A percentile compares a stretch with the other conserved stretches of the same genome.
These are phyloP conservation scores for Fomitopsis schrenkii DNA, from an alignment of 1,284 basidiomycete genomes.

Conservation along the genomic window DNA sequence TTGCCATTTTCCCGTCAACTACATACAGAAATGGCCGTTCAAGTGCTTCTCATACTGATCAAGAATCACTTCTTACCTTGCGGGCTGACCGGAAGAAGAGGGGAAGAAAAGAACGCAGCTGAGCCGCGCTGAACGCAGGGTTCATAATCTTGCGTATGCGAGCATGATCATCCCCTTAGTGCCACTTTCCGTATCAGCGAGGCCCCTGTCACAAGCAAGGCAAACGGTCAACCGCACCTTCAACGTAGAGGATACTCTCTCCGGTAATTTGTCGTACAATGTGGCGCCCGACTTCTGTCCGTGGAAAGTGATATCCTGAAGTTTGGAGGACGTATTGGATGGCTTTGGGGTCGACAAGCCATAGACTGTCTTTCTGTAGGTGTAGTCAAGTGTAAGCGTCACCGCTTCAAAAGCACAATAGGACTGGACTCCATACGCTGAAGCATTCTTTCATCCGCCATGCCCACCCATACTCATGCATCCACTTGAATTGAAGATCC, in stretches of 20 bases:
- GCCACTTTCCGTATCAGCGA: not conserved
- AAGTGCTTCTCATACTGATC: not conserved
- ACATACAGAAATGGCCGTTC: not conserved
- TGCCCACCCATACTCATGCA: conserved; percentile 27
- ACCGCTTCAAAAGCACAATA: not conserved
- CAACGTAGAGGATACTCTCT: conserved; percentile 27
- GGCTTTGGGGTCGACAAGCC: conserved; percentile 34
- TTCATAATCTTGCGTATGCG: conserved; percentile 38
- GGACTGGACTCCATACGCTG: conserved; percentile 15
- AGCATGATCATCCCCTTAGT: conserved; percentile 35
- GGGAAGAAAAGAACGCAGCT: conserved; percentile 43
- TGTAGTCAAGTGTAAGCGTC: not conserved
- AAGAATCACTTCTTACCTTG: conserved; percentile 29
- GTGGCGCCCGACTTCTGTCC: conserved; percentile 22
- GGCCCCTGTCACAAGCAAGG: not conserved
- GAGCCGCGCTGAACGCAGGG: conserved; percentile 39
- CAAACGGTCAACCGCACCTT: not conserved
- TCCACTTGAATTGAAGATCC: conserved; percentile 25
- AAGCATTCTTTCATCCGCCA: conserved; percentile 25
- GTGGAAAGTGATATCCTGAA: conserved; percentile 33
- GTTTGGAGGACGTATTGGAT: conserved; percentile 35
- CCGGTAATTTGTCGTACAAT: conserved; percentile 26
- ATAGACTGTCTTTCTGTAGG: conserved; percentile 19
- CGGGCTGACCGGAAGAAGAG: conserved; percentile 41
- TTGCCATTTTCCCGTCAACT: conserved; percentile 21